A percentile compares a stretch with the other conserved stretches of the same genome.
Evolutionary conservation across 2,329 filamentous ascomycete species (phyloP).

Genomic region (Fusarium proliferatum): DNA sequence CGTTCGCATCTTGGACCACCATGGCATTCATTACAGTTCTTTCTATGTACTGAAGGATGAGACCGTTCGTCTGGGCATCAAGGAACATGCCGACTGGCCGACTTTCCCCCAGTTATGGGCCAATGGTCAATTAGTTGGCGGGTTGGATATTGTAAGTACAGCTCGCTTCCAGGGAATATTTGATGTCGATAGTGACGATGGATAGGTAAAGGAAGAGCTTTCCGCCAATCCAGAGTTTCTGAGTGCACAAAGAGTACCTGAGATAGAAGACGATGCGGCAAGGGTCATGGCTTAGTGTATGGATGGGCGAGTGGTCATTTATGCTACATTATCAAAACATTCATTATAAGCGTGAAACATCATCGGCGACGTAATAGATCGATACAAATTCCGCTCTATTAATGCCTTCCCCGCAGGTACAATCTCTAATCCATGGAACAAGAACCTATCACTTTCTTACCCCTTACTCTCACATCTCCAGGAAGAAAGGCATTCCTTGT

Average conservation of each 20-base stretch:
- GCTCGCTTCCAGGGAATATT: background rate
- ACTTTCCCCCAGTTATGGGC: background rate
- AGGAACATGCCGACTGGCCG: background rate
- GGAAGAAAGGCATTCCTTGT: too few relatives aligned
- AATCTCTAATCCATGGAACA: background rate
- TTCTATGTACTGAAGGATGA: background rate
- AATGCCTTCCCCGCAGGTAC: fast-evolving
- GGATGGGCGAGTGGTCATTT: fast-evolving
- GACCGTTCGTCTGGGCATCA: background rate
- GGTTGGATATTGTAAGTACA: background rate
- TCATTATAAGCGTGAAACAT: fast-evolving
- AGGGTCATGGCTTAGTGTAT: fast-evolving
- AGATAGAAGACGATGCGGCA: fast-evolving
- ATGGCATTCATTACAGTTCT: too few relatives aligned
- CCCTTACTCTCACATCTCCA: fast-evolving
- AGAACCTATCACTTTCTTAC: background rate
- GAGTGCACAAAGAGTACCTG: background rate
- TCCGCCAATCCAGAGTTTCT: background rate
- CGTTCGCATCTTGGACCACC: too few relatives aligned
- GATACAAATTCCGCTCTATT: background rate
- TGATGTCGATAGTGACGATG: background rate
- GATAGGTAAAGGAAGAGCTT: background rate
- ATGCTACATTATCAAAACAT: fast-evolving
- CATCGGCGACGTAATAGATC: fast-evolving
- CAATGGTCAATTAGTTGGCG: background rate